Percentiles rank a stretch among this genome's conserved stretches.
phyloP scores from a whole-genome alignment of 768 basidiomycete species.

The Pleurotus salmoneostramineus region DNA sequence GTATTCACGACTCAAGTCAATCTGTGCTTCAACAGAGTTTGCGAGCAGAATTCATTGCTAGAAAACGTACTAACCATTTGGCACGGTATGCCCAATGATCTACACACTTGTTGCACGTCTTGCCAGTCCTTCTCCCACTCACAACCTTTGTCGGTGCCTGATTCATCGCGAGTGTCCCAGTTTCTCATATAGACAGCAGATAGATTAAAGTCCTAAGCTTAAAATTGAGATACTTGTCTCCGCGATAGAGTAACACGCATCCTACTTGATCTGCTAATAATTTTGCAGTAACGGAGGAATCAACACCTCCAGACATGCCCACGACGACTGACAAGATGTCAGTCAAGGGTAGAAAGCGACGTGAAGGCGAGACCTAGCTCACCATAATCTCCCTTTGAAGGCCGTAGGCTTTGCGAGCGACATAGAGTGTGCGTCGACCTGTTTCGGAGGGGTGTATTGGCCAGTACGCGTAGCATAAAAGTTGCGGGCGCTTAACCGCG shows the following conservation, averaged over 20 bases:
- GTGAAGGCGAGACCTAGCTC: neutral
- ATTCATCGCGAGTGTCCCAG: slow-evolving; percentile 88
- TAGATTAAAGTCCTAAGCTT: slow-evolving; percentile 66
- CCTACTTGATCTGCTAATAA: slow-evolving; percentile 65
- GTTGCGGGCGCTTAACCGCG: neutral
- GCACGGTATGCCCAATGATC: slow-evolving; percentile 67
- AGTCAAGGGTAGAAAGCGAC: neutral
- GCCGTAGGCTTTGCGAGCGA: neutral
- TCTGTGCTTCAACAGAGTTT: slow-evolving; percentile 31
- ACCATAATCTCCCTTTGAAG: slow-evolving; percentile 18
- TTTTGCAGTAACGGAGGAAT: slow-evolving; percentile 86
- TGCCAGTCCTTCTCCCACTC: slow-evolving; percentile 97
- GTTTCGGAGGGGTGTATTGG: neutral
- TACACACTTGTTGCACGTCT: slow-evolving; percentile 82
- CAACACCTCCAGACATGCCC: slow-evolving; percentile 95
- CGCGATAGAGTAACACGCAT: neutral
- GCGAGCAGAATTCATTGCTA: neutral
- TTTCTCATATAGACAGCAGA: slow-evolving; percentile 95
- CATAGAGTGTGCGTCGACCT: neutral
- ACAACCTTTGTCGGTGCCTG: slow-evolving; percentile 74
- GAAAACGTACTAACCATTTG: slow-evolving; percentile 48
- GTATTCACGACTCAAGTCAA: slow-evolving; percentile 88
- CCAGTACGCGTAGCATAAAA: neutral
- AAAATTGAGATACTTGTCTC: neutral
- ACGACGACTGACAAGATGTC: slow-evolving; percentile 59